Evolutionary conservation across 768 basidiomycete species (phyloP).

Genomic region (Serendipita sp.): DNA sequence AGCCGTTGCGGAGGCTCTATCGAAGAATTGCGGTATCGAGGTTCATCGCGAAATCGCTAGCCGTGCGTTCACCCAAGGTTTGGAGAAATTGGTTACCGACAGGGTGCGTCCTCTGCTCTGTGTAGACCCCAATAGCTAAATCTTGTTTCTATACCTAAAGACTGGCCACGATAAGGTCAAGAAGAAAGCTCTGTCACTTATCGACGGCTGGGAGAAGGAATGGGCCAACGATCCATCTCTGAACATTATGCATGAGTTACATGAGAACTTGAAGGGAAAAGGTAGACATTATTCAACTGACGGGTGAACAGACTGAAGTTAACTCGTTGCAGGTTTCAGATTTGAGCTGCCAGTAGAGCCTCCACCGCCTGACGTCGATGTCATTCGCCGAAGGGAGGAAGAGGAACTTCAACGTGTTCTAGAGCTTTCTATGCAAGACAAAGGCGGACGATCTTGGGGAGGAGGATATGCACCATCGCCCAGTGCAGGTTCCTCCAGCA

Average conservation of each 20-base stretch:
- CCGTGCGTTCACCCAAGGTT: conserved; percentile 74
- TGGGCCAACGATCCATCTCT: conserved; percentile 67
- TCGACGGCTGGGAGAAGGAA: conserved; percentile 72
- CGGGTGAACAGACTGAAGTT: conserved; percentile 11
- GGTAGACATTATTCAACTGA: conserved; percentile 30
- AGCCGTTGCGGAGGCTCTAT: conserved; percentile 70
- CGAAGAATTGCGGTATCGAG: conserved; percentile 75
- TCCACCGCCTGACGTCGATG: conserved; percentile 56
- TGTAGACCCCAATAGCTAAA: conserved; percentile 10
- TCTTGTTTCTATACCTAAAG: conserved; percentile 24
- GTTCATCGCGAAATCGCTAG: conserved; percentile 79
- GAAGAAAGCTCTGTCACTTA: conserved; percentile 47
- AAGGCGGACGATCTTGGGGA: conserved; percentile 58
- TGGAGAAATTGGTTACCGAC: conserved; percentile 79
- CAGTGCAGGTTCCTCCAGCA: conserved; percentile 22
- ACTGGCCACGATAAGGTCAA: conserved; percentile 87
- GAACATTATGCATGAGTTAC: conserved; percentile 84
- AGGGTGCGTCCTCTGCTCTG: conserved; percentile 32
- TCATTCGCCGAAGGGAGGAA: conserved; percentile 69
- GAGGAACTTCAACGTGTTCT: conserved; percentile 87
- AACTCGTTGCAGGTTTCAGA: conserved; percentile 39
- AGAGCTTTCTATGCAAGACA: conserved; percentile 85
- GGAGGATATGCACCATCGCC: conserved; percentile 26
- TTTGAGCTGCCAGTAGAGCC: conserved; percentile 48
- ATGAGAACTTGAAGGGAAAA: conserved; percentile 64